phyloP scores from a whole-genome alignment of 768 basidiomycete genomes.

The Tulasnella sp. region DNA sequence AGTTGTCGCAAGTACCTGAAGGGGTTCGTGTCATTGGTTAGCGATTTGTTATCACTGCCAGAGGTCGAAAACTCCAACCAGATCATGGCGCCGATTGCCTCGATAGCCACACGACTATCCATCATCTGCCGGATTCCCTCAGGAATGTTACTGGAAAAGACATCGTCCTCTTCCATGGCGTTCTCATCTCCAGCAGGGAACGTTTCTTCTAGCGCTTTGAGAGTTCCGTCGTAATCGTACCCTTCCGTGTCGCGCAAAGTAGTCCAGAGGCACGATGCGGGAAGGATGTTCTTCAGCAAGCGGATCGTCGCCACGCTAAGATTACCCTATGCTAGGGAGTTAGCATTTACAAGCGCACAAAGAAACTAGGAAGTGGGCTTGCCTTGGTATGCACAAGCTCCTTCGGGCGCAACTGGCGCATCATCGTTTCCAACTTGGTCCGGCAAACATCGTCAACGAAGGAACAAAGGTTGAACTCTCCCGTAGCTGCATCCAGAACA shows the following conservation, averaged over 20 bases:
- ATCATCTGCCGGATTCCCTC: conserved; percentile 67
- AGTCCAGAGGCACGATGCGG: conserved; percentile 81
- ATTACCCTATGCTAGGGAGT: conserved; percentile 52
- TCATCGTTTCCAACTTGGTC: conserved; percentile 86
- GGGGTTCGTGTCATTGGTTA: background rate
- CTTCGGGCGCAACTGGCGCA: conserved; percentile 85
- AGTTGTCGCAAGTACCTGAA: conserved; percentile 77
- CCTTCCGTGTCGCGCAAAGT: conserved; percentile 78
- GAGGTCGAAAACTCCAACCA: conserved; percentile 46
- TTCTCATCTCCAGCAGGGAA: conserved; percentile 44
- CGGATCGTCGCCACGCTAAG: conserved; percentile 76
- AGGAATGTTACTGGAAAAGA: conserved; percentile 41
- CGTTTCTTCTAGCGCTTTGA: conserved; percentile 58
- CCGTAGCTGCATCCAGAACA: conserved; percentile 89
- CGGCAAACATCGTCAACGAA: conserved; percentile 91
- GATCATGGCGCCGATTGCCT: conserved; percentile 84
- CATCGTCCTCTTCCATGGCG: conserved; percentile 42
- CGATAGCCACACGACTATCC: conserved; percentile 57
- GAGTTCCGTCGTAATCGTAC: conserved; percentile 60
- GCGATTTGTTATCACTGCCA: background rate
- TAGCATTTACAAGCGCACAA: conserved; percentile 19
- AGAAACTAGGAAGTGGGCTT: conserved; percentile 17
- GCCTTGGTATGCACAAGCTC: conserved; percentile 90
- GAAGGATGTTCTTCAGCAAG: conserved; percentile 71
- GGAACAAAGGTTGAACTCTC: conserved; percentile 82